phyloP scores from a whole-genome alignment of 108 stramenopile genomes.

The Phaeodactylum tricornutum region DNA sequence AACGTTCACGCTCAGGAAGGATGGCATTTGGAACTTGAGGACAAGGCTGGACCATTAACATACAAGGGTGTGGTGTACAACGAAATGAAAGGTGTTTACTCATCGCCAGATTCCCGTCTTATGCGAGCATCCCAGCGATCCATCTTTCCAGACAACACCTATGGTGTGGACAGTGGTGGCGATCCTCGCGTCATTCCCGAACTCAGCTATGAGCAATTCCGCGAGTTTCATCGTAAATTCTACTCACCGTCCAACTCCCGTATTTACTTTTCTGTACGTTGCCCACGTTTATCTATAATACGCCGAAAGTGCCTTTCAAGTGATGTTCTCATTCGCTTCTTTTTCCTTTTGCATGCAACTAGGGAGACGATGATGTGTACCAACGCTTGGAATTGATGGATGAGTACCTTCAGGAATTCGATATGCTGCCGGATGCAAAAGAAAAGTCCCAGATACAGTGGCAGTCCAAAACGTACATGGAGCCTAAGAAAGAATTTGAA shows the following conservation, averaged over 20 bases:
- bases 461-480: conserved; percentile 59
- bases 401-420: conserved; percentile 83
- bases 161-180: conserved; percentile 92
- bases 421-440: conserved; percentile 53
- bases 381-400: conserved; percentile 88
- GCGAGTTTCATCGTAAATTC: conserved; percentile 82
- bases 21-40: conserved; percentile 95
- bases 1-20: conserved; percentile 95
- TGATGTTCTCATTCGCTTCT: no score
- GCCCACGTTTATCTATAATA: no score
- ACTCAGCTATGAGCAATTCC: conserved; percentile 90
- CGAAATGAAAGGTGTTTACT: conserved; percentile 99
- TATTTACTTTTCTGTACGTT: conserved; percentile 82
- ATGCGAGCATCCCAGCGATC: conserved; percentile 83
- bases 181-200: conserved; percentile 93
- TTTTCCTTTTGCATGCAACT: no score
- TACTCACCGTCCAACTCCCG: conserved; percentile 96
- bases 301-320: no score
- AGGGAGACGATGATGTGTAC: conserved; percentile 93
- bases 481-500: conserved; percentile 37
- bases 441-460: conserved; percentile 48
- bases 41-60: conserved; percentile 71
- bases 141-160: conserved; percentile 93
- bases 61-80: conserved; percentile 99
- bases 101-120: conserved; percentile 82